Evolutionary conservation across 768 basidiomycete genomes (phyloP).

Genomic region (Lactarius psammicola): DNA sequence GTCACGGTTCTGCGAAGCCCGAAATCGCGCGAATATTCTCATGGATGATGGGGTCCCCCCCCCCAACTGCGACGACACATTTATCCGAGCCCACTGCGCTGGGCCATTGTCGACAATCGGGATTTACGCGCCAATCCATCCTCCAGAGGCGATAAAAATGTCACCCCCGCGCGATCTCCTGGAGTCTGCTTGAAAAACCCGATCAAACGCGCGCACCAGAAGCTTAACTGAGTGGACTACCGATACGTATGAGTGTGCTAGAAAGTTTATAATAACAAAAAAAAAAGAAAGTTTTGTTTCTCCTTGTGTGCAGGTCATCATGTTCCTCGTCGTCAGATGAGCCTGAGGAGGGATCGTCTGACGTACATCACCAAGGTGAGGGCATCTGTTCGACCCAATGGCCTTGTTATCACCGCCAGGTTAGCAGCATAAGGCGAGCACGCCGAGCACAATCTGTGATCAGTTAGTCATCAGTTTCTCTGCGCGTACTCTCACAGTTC

Average conservation of each 20-base stretch:
- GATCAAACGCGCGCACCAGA: slow-evolving; percentile 13
- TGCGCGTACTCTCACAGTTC: background rate
- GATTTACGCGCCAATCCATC: background rate
- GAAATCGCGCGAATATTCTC: slow-evolving; percentile 18
- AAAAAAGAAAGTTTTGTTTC: slow-evolving; percentile 2
- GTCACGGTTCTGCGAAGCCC: slow-evolving; percentile 6
- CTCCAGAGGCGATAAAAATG: slow-evolving; percentile 7
- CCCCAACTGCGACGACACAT: background rate
- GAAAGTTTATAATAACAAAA: slow-evolving; percentile 12
- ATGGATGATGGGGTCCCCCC: background rate
- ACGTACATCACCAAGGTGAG: slow-evolving; percentile 10
- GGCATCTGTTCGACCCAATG: background rate
- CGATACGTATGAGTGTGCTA: background rate
- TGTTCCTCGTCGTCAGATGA: background rate
- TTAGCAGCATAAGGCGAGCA: background rate
- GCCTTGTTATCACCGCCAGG: background rate
- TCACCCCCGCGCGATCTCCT: background rate
- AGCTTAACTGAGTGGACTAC: slow-evolving; percentile 1
- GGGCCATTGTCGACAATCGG: slow-evolving; percentile 6
- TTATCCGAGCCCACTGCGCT: slow-evolving; percentile 12
- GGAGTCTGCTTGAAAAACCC: background rate
- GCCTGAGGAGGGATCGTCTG: background rate
- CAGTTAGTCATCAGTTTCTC: background rate
- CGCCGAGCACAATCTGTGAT: background rate
- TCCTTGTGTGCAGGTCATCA: background rate